Conservation (phyloP, 129 eudicot genomes). For the Scalesia atractyloides region DNA sequence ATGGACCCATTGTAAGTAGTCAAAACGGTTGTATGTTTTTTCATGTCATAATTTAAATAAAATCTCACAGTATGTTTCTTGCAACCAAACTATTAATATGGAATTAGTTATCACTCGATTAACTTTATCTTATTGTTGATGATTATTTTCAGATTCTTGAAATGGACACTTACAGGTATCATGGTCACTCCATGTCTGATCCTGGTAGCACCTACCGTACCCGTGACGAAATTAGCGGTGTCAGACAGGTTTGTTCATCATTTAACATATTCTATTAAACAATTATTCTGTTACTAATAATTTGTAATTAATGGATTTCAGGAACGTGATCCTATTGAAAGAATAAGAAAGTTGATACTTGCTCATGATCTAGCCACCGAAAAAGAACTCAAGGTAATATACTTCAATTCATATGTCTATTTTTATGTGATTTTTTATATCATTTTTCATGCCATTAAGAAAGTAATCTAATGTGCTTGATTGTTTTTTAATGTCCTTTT, state of each 20-base stretch:
- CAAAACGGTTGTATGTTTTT: neutral
- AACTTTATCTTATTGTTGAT: neutral
- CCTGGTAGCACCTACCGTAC: slow-evolving; percentile 99
- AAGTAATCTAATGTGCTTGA: neutral
- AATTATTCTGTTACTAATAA: neutral
- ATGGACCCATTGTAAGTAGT: slow-evolving; percentile 89
- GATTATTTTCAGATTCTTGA: slow-evolving; percentile 72
- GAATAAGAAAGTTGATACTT: slow-evolving; percentile 76
- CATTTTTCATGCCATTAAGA: neutral
- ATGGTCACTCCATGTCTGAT: slow-evolving; percentile 99
- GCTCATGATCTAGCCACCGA: slow-evolving; percentile 90
- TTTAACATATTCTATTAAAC: neutral
- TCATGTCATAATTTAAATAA: slow-evolving; percentile 10
- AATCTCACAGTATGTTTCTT: neutral
- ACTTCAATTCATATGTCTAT: slow-evolving; percentile 9
- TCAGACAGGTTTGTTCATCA: slow-evolving; percentile 70
- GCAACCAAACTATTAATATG: neutral
- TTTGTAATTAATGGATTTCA: slow-evolving; percentile 26
- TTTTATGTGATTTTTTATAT: neutral
- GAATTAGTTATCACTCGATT: neutral
- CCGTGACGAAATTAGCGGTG: slow-evolving; percentile 90
- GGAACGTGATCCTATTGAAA: slow-evolving; percentile 99
- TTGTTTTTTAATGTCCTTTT: slow-evolving; percentile 9
- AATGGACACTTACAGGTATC: slow-evolving; percentile 98
- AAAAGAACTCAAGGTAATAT: slow-evolving; percentile 76